These are phyloP conservation scores for Colletotrichum musae DNA, from an alignment of 2,329 filamentous ascomycete genomes.

Conservation along the genomic window DNA sequence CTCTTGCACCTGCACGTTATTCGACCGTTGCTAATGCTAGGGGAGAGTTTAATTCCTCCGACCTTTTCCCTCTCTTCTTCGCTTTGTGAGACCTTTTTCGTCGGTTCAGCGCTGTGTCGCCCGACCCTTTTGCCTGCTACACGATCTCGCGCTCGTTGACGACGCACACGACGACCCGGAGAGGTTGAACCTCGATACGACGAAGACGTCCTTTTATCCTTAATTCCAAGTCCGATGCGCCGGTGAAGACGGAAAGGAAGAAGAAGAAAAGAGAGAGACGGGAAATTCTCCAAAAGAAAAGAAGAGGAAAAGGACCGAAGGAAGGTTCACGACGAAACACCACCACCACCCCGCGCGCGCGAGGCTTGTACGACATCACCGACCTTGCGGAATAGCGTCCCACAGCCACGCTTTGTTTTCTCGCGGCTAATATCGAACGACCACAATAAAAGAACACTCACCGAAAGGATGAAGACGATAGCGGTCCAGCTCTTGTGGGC, in stretches of 20 bases:
- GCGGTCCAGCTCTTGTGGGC: conserved; percentile 5
- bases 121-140: background rate
- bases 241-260: background rate
- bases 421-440: background rate
- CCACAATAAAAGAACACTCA: background rate
- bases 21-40: conserved; percentile 10
- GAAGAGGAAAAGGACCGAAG: background rate
- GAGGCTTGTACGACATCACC: background rate
- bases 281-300: background rate
- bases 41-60: conserved; percentile 10
- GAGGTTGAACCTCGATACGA: conserved; percentile 28
- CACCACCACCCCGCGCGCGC: background rate
- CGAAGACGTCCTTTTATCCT: too few relatives aligned
- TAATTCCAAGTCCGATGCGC: background rate
- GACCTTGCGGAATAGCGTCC: background rate
- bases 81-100: background rate
- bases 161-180: conserved; percentile 22
- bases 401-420: background rate
- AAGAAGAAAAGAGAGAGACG: background rate
- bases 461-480: conserved; percentile 16
- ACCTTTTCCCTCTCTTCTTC: background rate
- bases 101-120: conserved; percentile 9
- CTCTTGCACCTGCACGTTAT: background rate
- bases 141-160: conserved; percentile 5
- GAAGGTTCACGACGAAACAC: conserved; percentile 18